These are phyloP conservation scores for Cajanus cajan DNA, from an alignment of 306 rosid genomes.

Conservation along the genomic window DNA sequence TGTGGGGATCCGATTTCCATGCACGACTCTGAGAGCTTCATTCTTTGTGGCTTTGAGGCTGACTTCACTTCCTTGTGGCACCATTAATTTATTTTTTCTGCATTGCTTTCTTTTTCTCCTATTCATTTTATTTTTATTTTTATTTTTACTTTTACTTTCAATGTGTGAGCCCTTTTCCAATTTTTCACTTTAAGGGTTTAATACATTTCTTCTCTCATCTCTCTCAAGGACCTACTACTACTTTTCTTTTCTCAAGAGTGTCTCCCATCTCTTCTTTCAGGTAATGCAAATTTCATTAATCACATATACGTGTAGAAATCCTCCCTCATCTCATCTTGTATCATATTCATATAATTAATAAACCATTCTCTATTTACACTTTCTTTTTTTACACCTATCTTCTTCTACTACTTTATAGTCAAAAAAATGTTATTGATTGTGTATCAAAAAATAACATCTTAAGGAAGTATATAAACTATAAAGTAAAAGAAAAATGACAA, in stretches of 20 bases:
- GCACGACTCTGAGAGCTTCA: conserved; percentile 37
- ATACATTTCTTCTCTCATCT: conserved; percentile 42
- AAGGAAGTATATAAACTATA: no score
- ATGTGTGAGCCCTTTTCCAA: conserved; percentile 35
- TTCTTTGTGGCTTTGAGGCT: conserved; percentile 44
- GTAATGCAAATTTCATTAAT: background rate
- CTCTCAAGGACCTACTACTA: no score
- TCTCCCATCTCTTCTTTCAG: background rate
- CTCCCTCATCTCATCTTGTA: background rate
- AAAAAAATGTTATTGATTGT: no score
- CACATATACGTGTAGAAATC: background rate
- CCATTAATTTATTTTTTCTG: conserved; percentile 31
- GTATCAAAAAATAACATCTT: no score
- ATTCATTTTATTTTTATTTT: conserved; percentile 1
- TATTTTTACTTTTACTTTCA: background rate
- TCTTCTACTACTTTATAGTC: background rate
- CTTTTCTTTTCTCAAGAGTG: no score
- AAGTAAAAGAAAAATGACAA: no score
- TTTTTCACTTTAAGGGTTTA: conserved; percentile 37
- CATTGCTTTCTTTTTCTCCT: background rate
- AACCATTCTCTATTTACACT: conserved; percentile 29
- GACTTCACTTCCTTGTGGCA: conserved; percentile 52
- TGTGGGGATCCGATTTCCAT: conserved; percentile 47
- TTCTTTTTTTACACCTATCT: conserved; percentile 19
- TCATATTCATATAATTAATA: conserved; percentile 7